Base-by-base conservation (phyloP, 176 grass and related monocot species). In the Raddia guianensis region DNA sequence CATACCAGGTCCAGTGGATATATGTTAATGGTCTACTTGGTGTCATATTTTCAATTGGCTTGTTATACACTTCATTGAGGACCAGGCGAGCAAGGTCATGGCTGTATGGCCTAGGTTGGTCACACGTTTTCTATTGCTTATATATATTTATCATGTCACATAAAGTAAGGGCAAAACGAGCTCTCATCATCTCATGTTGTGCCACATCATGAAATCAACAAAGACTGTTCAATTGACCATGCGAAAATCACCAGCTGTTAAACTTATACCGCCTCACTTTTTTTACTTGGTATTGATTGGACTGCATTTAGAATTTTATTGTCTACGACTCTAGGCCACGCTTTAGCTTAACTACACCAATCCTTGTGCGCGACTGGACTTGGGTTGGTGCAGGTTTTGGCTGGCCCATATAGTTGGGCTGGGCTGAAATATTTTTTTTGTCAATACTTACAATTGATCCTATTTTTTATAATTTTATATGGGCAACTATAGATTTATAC, bases 21-120 rank as follows among this genome's bases (percentile, higher is more conserved):
- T 98, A 98, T 78, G 54, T 86, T 80, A 98, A 98, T 71, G 92
- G 92, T 40, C 66, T 98, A 46, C 85, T 95, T 37, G 90, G 86
- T 44, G 83, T 98, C 58, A 90, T 98, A 74, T 88, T 98, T 84
- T 80, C 96, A 14, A 73, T 89, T 70, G 96, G 96, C 6, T 66
- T 98, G 53, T 16, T 98, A n/a, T 95, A 81, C 57, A 93, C 90
- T 52, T 72, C 88, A 40, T 49, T 93, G 49, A 84, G 85, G 86
- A 95, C 90, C 68, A 90, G 92, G 52, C 55, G 75, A 5, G 92
- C 92, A 76, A 84, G 96, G 63, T 76, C 88, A 68, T 98, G 92
- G 88, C 63, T 84, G 43, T 98, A 88, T 72, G 92, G 92, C 40
- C 46, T 78, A 84, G 92, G 96, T 98, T 80, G 67, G 73, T 72